A percentile compares a stretch with the other conserved stretches of the same genome.
Evolutionary conservation across 768 basidiomycete species (phyloP).

Genomic region (Tricholoma terreum): DNA sequence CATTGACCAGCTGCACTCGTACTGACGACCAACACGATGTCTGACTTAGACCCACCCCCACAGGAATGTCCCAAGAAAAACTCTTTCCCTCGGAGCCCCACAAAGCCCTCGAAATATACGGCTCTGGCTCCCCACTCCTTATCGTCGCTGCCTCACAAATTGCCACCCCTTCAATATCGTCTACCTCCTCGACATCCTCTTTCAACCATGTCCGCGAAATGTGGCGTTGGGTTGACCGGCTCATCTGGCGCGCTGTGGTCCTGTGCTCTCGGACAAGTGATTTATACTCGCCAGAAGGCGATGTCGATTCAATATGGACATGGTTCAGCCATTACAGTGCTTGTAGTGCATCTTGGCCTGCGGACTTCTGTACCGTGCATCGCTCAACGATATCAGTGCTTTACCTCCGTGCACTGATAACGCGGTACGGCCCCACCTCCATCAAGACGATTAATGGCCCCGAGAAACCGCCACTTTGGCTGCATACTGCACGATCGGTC

Average conservation of each 20-base stretch:
- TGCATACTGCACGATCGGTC: slow-evolving; percentile 60
- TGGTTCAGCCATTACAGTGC: slow-evolving; percentile 60
- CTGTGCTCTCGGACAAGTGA: slow-evolving; percentile 51
- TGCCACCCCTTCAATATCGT: slow-evolving; percentile 22
- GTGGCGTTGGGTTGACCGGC: slow-evolving; percentile 81
- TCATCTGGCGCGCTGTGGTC: slow-evolving; percentile 78
- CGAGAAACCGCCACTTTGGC: slow-evolving; percentile 50
- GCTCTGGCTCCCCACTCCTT: slow-evolving; percentile 53
- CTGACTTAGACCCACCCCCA: slow-evolving; percentile 5
- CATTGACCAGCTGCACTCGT: neutral
- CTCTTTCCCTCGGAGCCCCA: slow-evolving; percentile 46
- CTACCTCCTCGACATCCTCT: slow-evolving; percentile 35
- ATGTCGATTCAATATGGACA: slow-evolving; percentile 48
- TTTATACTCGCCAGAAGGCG: slow-evolving; percentile 30
- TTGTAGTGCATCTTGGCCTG: slow-evolving; percentile 71
- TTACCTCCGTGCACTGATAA: slow-evolving; percentile 68
- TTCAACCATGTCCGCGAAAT: slow-evolving; percentile 76
- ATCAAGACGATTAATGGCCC: slow-evolving; percentile 11
- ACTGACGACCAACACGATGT: neutral
- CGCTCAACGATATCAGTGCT: slow-evolving; percentile 67
- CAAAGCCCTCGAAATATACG: slow-evolving; percentile 57
- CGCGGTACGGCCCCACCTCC: slow-evolving; percentile 37
- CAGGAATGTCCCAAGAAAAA: slow-evolving; percentile 77
- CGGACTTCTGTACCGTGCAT: slow-evolving; percentile 74
- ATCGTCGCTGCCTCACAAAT: slow-evolving; percentile 46